phyloP scores from a whole-genome alignment of 495 filamentous ascomycete genomes.

The Neurospora hispaniola region DNA sequence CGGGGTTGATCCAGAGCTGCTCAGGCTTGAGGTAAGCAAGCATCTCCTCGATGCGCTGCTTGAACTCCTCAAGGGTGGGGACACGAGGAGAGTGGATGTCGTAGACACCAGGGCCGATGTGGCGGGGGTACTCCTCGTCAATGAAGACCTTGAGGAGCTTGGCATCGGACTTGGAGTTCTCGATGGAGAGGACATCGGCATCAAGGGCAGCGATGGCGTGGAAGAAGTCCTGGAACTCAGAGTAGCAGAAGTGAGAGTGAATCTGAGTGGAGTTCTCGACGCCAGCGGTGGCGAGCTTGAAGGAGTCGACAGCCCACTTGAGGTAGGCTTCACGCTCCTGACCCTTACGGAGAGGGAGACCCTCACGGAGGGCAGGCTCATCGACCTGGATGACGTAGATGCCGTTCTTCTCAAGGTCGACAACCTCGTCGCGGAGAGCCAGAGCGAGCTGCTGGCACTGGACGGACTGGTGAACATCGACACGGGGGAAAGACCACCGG shows the following conservation, averaged over 20 bases:
- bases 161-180: constrained; percentile 99
- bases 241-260: constrained; percentile 99
- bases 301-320: constrained; percentile 90
- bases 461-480: constrained; percentile 96
- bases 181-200: constrained; percentile 94
- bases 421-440: constrained; percentile 93
- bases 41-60: constrained; percentile 95
- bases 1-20: constrained; percentile 97
- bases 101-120: constrained; percentile 98
- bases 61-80: constrained; percentile 91
- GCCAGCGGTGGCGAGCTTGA: constrained; percentile 86
- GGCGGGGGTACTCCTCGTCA: constrained; percentile 87
- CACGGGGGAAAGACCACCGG: constrained; percentile 98
- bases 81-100: constrained; percentile 99
- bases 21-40: constrained; percentile 84
- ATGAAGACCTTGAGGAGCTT: constrained; percentile 98
- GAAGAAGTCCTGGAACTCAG: constrained; percentile 99
- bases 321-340: constrained; percentile 91
- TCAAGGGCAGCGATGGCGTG: constrained; percentile 97
- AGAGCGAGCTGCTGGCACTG: constrained; percentile 98
- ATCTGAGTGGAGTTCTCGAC: constrained; percentile 93
- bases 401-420: constrained; percentile 93
- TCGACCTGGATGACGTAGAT: constrained; percentile 98
- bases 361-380: constrained; percentile 97
- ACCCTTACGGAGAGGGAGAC: constrained; percentile 89